phyloP scores from a whole-genome alignment of 208 protist genomes.

The Acanthamoeba divionensis region DNA sequence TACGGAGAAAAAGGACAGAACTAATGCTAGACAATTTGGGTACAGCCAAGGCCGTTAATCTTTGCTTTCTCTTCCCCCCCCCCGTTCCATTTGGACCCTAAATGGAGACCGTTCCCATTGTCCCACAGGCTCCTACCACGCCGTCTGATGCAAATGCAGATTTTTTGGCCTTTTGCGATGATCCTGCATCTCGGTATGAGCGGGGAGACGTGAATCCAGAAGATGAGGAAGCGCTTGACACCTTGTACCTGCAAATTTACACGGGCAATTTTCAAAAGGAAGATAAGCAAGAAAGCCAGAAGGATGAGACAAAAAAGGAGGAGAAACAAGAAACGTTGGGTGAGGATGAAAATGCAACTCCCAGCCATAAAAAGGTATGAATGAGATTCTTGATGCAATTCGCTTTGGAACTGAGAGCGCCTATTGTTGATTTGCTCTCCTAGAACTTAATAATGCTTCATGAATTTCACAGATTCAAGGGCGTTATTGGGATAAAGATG shows the following conservation, averaged over 20 bases:
- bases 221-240: not conserved
- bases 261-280: not conserved
- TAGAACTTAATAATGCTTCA: not conserved
- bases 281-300: not conserved
- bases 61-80: no score
- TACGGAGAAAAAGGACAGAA: no score
- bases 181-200: not conserved
- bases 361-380: not conserved
- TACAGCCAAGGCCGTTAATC: no score
- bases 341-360: not conserved
- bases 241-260: slow-evolving; percentile 5
- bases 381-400: not conserved
- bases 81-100: no score
- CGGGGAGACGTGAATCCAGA: not conserved
- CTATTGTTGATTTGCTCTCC: not conserved
- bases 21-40: no score
- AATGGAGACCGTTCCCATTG: no score
- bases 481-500: not conserved
- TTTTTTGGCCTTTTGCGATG: no score
- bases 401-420: not conserved
- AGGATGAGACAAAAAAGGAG: not conserved
- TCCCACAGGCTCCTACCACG: no score
- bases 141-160: no score
- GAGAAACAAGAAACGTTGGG: not conserved
- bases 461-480: not conserved